phyloP scores from a whole-genome alignment of 2,329 filamentous ascomycete species.

The Ceratocystis destructans region DNA sequence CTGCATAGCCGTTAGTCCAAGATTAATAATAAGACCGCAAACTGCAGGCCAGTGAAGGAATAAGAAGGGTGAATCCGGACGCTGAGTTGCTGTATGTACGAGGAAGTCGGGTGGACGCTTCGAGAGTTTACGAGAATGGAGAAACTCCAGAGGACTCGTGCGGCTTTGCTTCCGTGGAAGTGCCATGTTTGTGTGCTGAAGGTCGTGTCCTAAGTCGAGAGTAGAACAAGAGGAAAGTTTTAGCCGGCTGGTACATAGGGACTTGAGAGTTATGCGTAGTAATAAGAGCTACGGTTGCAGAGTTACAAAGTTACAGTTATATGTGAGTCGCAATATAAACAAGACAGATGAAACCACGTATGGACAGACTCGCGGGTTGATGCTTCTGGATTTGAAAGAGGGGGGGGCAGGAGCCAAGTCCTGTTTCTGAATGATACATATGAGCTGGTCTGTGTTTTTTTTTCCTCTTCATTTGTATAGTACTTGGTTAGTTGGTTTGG shows the following conservation, averaged over 20 bases:
- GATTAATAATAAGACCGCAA: neutral
- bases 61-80: neutral
- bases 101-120: constrained; percentile 1
- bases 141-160: neutral
- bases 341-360: neutral
- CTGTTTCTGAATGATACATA: neutral
- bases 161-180: neutral
- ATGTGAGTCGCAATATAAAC: neutral
- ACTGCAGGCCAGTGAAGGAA: neutral
- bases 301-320: neutral
- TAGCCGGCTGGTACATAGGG: too few species aligned
- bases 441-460: neutral
- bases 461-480: neutral
- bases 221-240: neutral
- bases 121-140: neutral
- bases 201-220: neutral
- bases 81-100: constrained; percentile 3
- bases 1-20: neutral
- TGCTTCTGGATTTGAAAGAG: neutral
- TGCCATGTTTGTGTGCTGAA: neutral
- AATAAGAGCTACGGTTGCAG: neutral
- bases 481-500: neutral
- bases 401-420: neutral
- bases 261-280: neutral
- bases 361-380: neutral